phyloP scores from a whole-genome alignment of 2,329 filamentous ascomycete genomes.

The Trichoderma semiorbis region DNA sequence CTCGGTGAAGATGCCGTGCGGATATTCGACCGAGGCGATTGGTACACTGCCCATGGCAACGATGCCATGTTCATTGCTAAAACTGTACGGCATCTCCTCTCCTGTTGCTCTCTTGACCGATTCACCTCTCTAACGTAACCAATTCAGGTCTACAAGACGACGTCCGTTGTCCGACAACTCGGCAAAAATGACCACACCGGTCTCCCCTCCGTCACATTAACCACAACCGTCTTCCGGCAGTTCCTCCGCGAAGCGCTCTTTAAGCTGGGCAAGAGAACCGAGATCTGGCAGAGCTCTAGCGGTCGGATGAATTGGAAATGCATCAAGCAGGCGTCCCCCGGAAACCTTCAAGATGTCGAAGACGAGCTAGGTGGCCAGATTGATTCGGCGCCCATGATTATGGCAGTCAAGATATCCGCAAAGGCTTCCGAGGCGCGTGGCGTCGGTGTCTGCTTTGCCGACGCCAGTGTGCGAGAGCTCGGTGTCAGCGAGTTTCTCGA shows the following conservation, averaged over 20 bases:
- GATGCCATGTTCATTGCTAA: constrained; percentile 81
- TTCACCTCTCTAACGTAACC: neutral
- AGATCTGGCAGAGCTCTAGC: constrained; percentile 77
- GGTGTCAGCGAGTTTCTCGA: constrained; percentile 98
- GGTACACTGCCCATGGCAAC: constrained; percentile 88
- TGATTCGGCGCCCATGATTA: constrained; percentile 87
- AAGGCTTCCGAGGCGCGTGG: constrained; percentile 79
- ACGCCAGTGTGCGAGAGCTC: constrained; percentile 91
- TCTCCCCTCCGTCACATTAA: constrained; percentile 91
- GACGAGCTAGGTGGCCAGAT: constrained; percentile 86
- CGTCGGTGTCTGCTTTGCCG: constrained; percentile 94
- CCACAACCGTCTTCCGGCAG: constrained; percentile 88
- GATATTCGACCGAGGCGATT: constrained; percentile 92
- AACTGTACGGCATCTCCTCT: constrained; percentile 48
- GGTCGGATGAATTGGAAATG: constrained; percentile 90
- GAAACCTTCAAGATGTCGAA: constrained; percentile 94
- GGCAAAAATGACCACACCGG: constrained; percentile 80
- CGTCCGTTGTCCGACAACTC: constrained; percentile 86
- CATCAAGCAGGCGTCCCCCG: constrained; percentile 86
- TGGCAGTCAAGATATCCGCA: constrained; percentile 90
- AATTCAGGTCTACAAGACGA: constrained; percentile 86
- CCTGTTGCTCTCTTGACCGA: neutral
- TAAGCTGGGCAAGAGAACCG: constrained; percentile 82
- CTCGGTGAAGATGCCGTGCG: constrained; percentile 74
- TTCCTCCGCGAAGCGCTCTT: constrained; percentile 94